Percentiles rank a stretch among this genome's conserved stretches.
Evolutionary conservation across 306 rosid species (phyloP).

Genomic region (Trifolium pratense): DNA sequence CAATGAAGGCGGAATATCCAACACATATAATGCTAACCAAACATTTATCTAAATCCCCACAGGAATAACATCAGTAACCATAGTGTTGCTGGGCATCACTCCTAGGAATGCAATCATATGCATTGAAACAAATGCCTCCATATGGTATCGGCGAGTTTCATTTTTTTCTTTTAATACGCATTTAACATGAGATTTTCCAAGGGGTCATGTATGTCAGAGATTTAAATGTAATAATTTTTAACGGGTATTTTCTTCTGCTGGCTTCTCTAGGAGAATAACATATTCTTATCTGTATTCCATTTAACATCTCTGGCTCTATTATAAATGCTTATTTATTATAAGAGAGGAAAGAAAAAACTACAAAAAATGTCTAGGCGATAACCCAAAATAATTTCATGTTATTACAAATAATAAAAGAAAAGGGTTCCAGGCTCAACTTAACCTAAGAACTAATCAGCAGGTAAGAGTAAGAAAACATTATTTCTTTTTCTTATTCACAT

Average conservation of each 20-base stretch:
- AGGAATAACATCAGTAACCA: background rate
- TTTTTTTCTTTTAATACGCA: background rate
- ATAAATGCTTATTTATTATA: background rate
- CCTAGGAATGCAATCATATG: slow-evolving; percentile 10
- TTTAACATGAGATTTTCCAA: slow-evolving; percentile 30
- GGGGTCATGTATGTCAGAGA: slow-evolving; percentile 6
- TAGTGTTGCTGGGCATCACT: background rate
- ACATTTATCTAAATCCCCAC: background rate
- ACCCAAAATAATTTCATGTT: slow-evolving; percentile 14
- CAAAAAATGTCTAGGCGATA: slow-evolving; percentile 11
- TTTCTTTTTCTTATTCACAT: slow-evolving; percentile 41
- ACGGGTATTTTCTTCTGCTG: slow-evolving; percentile 5
- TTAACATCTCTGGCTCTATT: slow-evolving; percentile 27
- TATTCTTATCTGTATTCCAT: slow-evolving; percentile 11
- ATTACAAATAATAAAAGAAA: background rate
- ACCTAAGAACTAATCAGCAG: slow-evolving; percentile 29
- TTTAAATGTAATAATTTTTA: background rate
- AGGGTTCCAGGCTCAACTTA: slow-evolving; percentile 21
- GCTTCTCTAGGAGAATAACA: slow-evolving; percentile 20
- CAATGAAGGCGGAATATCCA: too few species aligned
- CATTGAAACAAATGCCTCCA: background rate
- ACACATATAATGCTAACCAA: background rate
- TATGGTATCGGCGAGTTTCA: background rate
- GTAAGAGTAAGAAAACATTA: slow-evolving; percentile 4
- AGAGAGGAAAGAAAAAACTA: background rate